Conservation (phyloP, 768 basidiomycete genomes). For the Pleurotus giganteus region DNA sequence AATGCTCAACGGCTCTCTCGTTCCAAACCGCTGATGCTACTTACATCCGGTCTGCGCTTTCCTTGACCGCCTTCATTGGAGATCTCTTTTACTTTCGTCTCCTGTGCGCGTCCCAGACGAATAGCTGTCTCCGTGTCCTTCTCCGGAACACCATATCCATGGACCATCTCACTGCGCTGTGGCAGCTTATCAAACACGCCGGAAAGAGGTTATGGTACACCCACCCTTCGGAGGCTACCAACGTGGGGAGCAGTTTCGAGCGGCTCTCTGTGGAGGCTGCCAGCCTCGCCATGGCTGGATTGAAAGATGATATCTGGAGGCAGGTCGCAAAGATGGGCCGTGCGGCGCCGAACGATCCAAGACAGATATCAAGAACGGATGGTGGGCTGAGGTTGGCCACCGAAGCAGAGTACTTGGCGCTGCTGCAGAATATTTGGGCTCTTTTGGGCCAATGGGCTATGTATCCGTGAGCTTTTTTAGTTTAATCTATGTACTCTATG, state of each 20-base stretch:
- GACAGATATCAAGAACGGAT: too few relatives aligned
- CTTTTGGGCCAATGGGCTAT: too few relatives aligned
- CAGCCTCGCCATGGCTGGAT: background rate
- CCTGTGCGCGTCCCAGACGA: slow-evolving; percentile 17
- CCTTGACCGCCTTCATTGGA: slow-evolving; percentile 24
- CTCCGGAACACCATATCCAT: slow-evolving; percentile 21
- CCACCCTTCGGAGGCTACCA: background rate
- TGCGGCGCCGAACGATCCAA: too few relatives aligned
- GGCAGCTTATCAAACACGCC: slow-evolving; percentile 18
- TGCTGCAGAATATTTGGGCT: too few relatives aligned
- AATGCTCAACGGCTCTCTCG: slow-evolving; percentile 13
- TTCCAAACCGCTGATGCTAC: slow-evolving; percentile 13
- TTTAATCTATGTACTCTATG: too few relatives aligned
- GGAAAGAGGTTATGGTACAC: slow-evolving; percentile 11
- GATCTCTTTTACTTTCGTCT: slow-evolving; percentile 23
- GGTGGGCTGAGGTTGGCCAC: too few relatives aligned
- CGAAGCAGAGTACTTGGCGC: too few relatives aligned
- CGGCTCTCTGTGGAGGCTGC: background rate
- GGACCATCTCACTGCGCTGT: slow-evolving; percentile 25
- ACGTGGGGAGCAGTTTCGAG: background rate
- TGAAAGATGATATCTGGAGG: background rate
- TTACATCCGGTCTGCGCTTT: slow-evolving; percentile 20
- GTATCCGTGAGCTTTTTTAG: too few relatives aligned
- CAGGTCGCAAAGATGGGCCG: background rate
- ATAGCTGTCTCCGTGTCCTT: slow-evolving; percentile 19